Evolutionary conservation across 1,284 basidiomycete genomes (phyloP).

Genomic region (Termitomyces sp.): DNA sequence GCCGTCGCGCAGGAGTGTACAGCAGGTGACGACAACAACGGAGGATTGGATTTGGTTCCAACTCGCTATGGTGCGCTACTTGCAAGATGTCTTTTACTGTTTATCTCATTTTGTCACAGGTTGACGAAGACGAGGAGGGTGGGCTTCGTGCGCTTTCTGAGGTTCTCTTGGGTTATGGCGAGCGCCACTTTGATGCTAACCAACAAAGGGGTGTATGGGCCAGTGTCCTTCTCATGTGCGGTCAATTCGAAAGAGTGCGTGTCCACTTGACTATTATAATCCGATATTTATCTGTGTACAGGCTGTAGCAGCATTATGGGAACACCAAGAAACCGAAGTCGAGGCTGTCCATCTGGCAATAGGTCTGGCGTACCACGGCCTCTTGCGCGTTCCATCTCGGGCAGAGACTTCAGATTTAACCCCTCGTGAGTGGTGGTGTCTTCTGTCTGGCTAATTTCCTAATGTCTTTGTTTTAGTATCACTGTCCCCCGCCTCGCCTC

Average conservation of each 20-base stretch:
- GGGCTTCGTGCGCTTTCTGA: constrained; percentile 79
- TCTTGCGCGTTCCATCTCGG: constrained; percentile 78
- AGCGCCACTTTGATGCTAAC: constrained; percentile 83
- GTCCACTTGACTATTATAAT: neutral
- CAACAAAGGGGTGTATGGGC: constrained; percentile 82
- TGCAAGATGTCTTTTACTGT: neutral
- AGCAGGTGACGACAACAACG: constrained; percentile 84
- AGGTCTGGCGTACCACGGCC: constrained; percentile 89
- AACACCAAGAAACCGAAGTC: constrained; percentile 82
- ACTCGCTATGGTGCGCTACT: constrained; percentile 67
- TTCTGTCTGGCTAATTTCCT: neutral
- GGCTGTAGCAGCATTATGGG: constrained; percentile 89
- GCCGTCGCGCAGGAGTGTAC: constrained; percentile 73
- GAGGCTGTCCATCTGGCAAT: constrained; percentile 96
- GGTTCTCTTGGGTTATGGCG: constrained; percentile 83
- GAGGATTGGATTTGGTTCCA: constrained; percentile 99
- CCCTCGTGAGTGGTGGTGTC: constrained; percentile 53
- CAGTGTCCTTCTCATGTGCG: constrained; percentile 85
- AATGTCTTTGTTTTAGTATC: constrained; percentile 45
- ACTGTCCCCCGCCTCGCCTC: constrained; percentile 55
- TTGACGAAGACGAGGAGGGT: constrained; percentile 74
- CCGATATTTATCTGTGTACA: constrained; percentile 24
- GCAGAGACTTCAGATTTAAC: constrained; percentile 79
- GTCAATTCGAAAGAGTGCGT: constrained; percentile 87
- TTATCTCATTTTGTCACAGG: constrained; percentile 30